Base-by-base conservation (phyloP, 1,284 basidiomycete species). In the Quambalaria eucalypti region DNA sequence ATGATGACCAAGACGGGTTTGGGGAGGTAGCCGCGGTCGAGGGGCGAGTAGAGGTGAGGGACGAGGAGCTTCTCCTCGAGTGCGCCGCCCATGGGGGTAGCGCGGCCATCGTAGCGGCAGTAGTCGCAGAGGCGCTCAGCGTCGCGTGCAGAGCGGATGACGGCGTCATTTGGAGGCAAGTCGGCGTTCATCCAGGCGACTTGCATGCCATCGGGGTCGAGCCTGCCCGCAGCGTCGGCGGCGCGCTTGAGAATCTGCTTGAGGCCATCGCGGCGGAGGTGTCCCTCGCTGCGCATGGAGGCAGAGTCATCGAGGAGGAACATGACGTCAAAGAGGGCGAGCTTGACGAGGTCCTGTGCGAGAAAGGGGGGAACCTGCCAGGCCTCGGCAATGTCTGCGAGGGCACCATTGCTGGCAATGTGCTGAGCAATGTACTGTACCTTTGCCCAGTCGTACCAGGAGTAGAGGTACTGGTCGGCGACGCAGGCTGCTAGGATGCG, bases 301-400 rank as follows among this genome's bases (percentile, higher is more conserved):
- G 66, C 64, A 28, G 61, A 64, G 44, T 70, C 68, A 26, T 70
- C 68, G 26, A 70, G 60, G 28, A 68, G 48, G 46, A 70, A 68
- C 59, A 64, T 62, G 25, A 70, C 63, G 40, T 70, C 68, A 49
- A 70, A 70, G 19, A 70, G 51, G 28, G 66, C 64, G 19, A 70
- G 54, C 50, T 70, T 70, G 50, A 68, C 65, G 29, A 70, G 52
- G 55, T 70, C 68, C 31, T 68, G 63, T 4, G 61, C 68, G 6
- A 70, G 51, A 14, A 59, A 64, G 10, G 68, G 68, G 5, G 68
- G 68, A n/a, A 70, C 30, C 46, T 68, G 55, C 68, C 68, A 70
- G 14, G 61, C 51, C n/a, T 70, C 66, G 6, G 61, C 63, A 28
- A 55, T 57, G 29, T 61, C 56, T 2, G 47, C 56, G 3, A 70